Evolutionary conservation across 2,329 filamentous ascomycete genomes (phyloP).

Genomic region (Aspergillus fischeri): DNA sequence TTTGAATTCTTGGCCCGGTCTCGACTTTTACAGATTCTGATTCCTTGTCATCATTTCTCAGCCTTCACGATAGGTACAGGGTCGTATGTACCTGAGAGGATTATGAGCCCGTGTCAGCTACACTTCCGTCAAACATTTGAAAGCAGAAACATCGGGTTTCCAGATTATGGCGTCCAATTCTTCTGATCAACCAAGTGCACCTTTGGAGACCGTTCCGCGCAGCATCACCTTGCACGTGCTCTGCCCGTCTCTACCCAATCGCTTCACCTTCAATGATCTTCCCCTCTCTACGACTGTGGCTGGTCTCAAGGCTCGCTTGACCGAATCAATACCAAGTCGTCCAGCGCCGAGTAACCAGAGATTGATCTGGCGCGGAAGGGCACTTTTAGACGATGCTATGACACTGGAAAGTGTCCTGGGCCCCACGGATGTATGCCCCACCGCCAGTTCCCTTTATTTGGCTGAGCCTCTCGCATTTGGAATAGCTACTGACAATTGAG

Average conservation of each 20-base stretch:
- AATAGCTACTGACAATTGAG: slow-evolving; percentile 3
- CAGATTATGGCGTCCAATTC: slow-evolving; percentile 8
- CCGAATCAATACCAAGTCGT: slow-evolving; percentile 44
- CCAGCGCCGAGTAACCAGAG: slow-evolving; percentile 48
- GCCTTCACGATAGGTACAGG: background rate
- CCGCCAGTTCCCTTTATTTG: background rate
- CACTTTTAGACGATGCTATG: slow-evolving; percentile 47
- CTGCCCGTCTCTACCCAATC: slow-evolving; percentile 37
- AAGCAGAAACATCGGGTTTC: background rate
- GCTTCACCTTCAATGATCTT: slow-evolving; percentile 36
- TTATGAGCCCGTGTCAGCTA: background rate
- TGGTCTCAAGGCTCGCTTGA: slow-evolving; percentile 51
- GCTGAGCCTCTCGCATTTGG: background rate
- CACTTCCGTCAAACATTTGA: background rate
- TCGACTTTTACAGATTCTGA: background rate
- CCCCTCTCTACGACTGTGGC: slow-evolving; percentile 44
- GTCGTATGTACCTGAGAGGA: background rate
- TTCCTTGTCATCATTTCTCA: background rate
- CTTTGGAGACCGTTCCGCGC: slow-evolving; percentile 1
- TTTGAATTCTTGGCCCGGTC: background rate
- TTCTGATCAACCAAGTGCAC: background rate
- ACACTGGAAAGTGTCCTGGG: slow-evolving; percentile 50
- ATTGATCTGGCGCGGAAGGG: slow-evolving; percentile 55
- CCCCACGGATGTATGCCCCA: slow-evolving; percentile 43
- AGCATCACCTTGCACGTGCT: slow-evolving; percentile 36